Evolutionary conservation across 2,329 filamentous ascomycete genomes (phyloP), one percentile per base, ranked within the genome.

Genomic region (Penicillium sp.): DNA sequence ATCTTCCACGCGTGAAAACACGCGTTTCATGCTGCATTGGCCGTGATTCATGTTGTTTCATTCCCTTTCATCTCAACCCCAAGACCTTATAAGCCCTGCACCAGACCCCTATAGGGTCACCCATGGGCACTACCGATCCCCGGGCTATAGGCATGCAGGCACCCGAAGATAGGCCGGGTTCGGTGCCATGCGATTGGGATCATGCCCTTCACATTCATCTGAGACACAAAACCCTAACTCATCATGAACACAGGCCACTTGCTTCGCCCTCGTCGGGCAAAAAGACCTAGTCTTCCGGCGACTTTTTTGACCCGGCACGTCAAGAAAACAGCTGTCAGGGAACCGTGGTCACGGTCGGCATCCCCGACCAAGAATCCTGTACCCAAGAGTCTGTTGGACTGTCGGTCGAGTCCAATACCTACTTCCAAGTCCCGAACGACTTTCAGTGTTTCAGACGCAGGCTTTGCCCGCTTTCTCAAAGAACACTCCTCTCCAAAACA

Each of bases 401-500:
- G 15, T 9, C 40, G 20, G 16, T 6, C 29, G 9, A 29, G 6
- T 6, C 14, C 20, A 12, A 30, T 6, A 20, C 41, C 15, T n/a
- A 42, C 14, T 8, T 35, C 14, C 2, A 4, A 16, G n/a, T 5
- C 26, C 4, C 16, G 27, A 2, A 26, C n/a, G 2, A 17, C 23
- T 3, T 25, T 35, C 11, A 8, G 22, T 7, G 9, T 29, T 32
- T 55, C 50, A 22, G 60, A 70, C 32, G 54, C 59, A 31, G 70
- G 70, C 0, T 73, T 73, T 50, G 63, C 58, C 20, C 59, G 59
- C 25, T 73, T 72, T 39, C 55, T 73, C 6, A 66, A 66, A 49
- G 60, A 68, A 35, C 68, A 72, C 41, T 59, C 67, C 6, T 71
- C 70, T 23, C 68, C 69, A n/a, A 68, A 62, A 22, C 65, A 70